Evolutionary conservation across 2,329 filamentous ascomycete genomes (phyloP).

Genomic region (Sclerotinia trifoliorum): DNA sequence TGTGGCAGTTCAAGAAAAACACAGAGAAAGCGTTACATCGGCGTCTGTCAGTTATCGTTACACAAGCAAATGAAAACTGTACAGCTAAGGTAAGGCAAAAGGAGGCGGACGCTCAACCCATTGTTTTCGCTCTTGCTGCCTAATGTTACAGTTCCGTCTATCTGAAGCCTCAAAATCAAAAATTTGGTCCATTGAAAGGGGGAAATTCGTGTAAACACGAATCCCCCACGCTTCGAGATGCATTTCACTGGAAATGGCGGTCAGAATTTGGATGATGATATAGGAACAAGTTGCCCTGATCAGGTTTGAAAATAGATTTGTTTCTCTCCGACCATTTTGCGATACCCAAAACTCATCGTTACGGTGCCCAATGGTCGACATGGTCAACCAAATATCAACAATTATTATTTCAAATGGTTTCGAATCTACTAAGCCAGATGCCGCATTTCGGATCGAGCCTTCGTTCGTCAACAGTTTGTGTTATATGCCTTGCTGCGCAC

Average conservation of each 20-base stretch:
- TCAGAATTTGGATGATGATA: conserved; percentile 17
- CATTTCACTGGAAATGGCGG: not conserved
- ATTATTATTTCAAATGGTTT: not conserved
- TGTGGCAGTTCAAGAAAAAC: not conserved
- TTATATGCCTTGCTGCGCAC: conserved; percentile 21
- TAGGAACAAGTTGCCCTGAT: conserved; percentile 23
- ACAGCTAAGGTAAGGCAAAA: conserved; percentile 1
- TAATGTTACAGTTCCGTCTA: conserved; percentile 6
- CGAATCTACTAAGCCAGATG: not conserved
- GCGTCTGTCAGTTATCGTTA: not conserved
- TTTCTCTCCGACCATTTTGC: not conserved
- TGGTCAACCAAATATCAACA: not conserved
- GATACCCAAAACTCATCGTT: not conserved
- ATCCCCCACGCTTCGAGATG: not conserved
- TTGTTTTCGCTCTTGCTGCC: conserved; percentile 11
- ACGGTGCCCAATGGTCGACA: not conserved
- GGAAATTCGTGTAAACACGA: not conserved
- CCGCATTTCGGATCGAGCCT: not conserved
- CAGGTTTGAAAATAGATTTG: conserved; percentile 11
- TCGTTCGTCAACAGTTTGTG: not conserved
- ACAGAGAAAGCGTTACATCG: conserved; percentile 16
- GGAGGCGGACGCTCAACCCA: conserved; percentile 3
- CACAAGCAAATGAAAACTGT: not conserved
- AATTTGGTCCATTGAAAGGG: not conserved
- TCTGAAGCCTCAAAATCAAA: not conserved